These are phyloP conservation scores for Escallonia rubra DNA, from an alignment of 129 eudicot species.

Conservation along the genomic window DNA sequence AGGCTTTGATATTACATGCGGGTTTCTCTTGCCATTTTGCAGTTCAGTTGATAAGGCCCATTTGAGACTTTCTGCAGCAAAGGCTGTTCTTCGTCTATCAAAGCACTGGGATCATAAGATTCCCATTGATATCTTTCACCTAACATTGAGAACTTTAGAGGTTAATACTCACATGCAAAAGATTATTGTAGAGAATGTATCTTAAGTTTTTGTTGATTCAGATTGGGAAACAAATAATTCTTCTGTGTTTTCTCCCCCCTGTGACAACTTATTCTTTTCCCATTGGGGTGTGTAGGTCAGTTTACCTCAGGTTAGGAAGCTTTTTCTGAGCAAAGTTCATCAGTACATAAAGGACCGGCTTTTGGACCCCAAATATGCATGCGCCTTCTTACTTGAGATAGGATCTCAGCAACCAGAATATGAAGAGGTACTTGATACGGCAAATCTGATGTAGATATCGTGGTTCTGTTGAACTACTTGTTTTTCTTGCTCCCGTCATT, in stretches of 20 bases:
- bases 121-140: slow-evolving; percentile 67
- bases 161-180: slow-evolving; percentile 31
- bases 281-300: slow-evolving; percentile 39
- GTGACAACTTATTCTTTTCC: neutral
- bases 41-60: slow-evolving; percentile 91
- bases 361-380: slow-evolving; percentile 85
- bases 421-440: slow-evolving; percentile 57
- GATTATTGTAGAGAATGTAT: neutral
- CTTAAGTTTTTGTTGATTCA: neutral
- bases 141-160: slow-evolving; percentile 71
- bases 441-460: neutral
- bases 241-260: neutral
- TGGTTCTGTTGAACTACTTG: slow-evolving; percentile 1
- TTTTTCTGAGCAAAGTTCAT: slow-evolving; percentile 71
- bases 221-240: neutral
- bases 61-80: slow-evolving; percentile 87
- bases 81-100: slow-evolving; percentile 84
- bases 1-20: slow-evolving; percentile 1
- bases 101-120: slow-evolving; percentile 89
- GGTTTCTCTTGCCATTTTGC: slow-evolving; percentile 21
- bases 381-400: slow-evolving; percentile 70
- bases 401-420: slow-evolving; percentile 33
- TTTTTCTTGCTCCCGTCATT: neutral
- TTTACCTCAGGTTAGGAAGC: slow-evolving; percentile 67
- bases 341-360: slow-evolving; percentile 75